These are phyloP conservation scores for Debaryomyces maramus DNA, from an alignment of 805 yeast species.

Conservation along the genomic window DNA sequence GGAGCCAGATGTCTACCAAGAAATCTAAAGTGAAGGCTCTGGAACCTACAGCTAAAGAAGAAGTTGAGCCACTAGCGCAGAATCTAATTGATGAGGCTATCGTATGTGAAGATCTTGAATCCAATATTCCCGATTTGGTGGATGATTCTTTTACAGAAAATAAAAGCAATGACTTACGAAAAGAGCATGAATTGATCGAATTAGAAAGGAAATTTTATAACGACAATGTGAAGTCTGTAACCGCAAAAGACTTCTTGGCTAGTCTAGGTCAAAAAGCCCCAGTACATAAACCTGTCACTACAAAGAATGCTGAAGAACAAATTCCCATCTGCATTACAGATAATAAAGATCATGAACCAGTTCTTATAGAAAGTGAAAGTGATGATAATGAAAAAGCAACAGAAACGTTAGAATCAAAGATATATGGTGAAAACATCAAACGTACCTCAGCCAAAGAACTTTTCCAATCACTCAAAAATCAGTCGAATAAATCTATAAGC, in stretches of 20 bases:
- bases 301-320: not conserved
- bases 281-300: not conserved
- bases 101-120: not conserved
- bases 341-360: not conserved
- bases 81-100: not conserved
- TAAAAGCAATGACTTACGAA: conserved; percentile 12
- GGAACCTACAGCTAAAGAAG: not conserved
- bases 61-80: too few species aligned
- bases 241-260: conserved; percentile 21
- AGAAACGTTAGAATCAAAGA: conserved; percentile 18
- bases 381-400: not conserved
- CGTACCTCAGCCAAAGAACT: conserved; percentile 40
- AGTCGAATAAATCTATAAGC: conserved; percentile 1
- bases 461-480: conserved; percentile 48
- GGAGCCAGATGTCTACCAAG: conserved; percentile 12
- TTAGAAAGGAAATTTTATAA: conserved; percentile 22
- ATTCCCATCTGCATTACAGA: not conserved
- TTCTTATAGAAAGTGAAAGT: conserved; percentile 3
- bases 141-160: conserved; percentile 9
- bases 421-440: conserved; percentile 18
- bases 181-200: conserved; percentile 21
- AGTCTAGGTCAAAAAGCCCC: not conserved
- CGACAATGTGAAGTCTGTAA: conserved; percentile 14
- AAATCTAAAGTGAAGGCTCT: not conserved
- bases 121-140: not conserved